Percentiles rank a stretch among this genome's conserved stretches.
phyloP scores from a whole-genome alignment of 2,329 filamentous ascomycete species.

The Aureobasidium sp. region DNA sequence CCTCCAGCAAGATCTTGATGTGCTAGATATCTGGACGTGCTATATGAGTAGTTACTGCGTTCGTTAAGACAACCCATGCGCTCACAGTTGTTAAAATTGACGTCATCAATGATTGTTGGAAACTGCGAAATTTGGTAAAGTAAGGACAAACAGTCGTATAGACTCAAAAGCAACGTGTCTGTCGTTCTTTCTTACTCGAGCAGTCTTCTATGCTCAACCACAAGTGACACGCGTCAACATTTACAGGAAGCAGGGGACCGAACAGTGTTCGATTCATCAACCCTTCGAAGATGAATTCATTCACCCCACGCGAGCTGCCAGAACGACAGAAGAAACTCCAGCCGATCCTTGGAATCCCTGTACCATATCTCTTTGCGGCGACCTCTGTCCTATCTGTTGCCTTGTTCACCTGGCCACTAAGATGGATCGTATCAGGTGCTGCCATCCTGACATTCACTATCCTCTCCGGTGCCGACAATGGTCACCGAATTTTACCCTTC shows the following conservation, averaged over 20 bases:
- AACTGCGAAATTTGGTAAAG: not conserved
- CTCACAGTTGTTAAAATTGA: not conserved
- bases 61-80: not conserved
- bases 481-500: conserved; percentile 33
- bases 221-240: not conserved
- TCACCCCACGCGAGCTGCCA: conserved; percentile 4
- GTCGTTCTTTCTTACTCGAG: not conserved
- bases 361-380: conserved; percentile 15
- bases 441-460: conserved; percentile 30
- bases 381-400: conserved; percentile 13
- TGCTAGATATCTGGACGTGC: not conserved
- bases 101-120: not conserved
- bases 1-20: not conserved
- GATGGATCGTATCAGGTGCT: conserved; percentile 36
- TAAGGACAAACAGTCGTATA: not conserved
- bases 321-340: conserved; percentile 9
- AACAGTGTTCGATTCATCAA: not conserved
- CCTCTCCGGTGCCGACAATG: conserved; percentile 27
- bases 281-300: not conserved
- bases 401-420: conserved; percentile 23
- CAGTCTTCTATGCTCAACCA: not conserved
- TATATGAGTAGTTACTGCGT: not conserved
- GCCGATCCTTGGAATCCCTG: conserved; percentile 6
- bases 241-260: not conserved
- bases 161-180: not conserved